Conservation (phyloP, 2,329 filamentous ascomycete species). For the Decorospora gaudefroyi region DNA sequence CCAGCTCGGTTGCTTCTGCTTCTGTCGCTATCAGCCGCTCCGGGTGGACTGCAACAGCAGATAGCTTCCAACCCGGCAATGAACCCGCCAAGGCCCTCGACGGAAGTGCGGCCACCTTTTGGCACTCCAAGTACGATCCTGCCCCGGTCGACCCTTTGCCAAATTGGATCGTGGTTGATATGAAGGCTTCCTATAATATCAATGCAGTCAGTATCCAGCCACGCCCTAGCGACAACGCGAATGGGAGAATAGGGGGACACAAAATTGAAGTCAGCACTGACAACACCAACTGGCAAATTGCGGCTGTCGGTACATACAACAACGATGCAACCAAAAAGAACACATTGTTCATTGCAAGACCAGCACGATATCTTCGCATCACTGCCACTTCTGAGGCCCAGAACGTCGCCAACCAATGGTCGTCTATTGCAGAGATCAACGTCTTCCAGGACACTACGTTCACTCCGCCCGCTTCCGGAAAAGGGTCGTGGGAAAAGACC, state of each 20-base stretch:
- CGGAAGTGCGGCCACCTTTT: conserved; percentile 37
- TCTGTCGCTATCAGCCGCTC: conserved; percentile 25
- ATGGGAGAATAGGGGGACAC: conserved; percentile 47
- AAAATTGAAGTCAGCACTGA: conserved; percentile 40
- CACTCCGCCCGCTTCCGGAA: conserved; percentile 22
- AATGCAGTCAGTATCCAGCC: conserved; percentile 42
- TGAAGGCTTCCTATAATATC: conserved; percentile 36
- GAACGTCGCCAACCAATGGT: conserved; percentile 22
- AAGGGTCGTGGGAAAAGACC: conserved; percentile 33
- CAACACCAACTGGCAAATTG: conserved; percentile 31
- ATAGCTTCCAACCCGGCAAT: conserved; percentile 30
- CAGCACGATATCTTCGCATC: conserved; percentile 31
- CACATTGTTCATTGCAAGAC: conserved; percentile 27
- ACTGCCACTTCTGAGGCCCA: conserved; percentile 35
- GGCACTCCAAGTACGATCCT: conserved; percentile 41
- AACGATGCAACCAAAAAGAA: conserved; percentile 33
- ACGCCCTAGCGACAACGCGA: conserved; percentile 39
- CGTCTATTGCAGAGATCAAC: conserved; percentile 34
- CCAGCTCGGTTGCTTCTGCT: conserved; percentile 13
- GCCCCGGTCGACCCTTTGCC: conserved; percentile 30
- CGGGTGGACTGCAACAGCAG: conserved; percentile 35
- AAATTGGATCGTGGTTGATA: conserved; percentile 42
- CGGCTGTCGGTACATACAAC: conserved; percentile 33
- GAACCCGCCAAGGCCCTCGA: conserved; percentile 39
- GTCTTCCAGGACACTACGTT: conserved; percentile 29